These are phyloP conservation scores for Eucalyptus albens DNA, from an alignment of 345 rosid genomes.

Conservation along the genomic window DNA sequence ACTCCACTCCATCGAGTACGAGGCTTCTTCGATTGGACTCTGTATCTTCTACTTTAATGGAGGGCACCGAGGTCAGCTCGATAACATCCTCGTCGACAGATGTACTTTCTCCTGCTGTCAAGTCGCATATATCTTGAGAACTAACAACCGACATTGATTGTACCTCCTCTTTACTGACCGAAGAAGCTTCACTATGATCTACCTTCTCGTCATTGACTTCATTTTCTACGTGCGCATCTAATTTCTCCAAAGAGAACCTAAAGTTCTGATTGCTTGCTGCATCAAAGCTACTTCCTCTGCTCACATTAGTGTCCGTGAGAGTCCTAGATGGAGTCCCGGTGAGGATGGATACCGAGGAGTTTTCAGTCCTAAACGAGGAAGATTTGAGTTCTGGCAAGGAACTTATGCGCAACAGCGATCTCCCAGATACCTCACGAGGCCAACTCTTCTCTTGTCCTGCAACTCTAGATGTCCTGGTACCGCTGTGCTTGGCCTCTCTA, in stretches of 20 bases:
- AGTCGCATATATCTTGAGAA: background rate
- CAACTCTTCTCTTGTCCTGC: conserved; percentile 12
- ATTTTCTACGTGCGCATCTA: background rate
- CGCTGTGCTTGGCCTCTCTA: conserved; percentile 24
- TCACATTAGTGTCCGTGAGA: background rate
- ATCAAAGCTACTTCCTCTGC: background rate
- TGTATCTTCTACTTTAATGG: conserved; percentile 7
- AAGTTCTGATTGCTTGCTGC: background rate
- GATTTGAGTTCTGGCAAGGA: conserved; percentile 56
- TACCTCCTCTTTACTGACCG: background rate
- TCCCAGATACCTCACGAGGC: conserved; percentile 1
- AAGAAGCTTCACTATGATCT: background rate
- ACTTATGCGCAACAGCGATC: conserved; percentile 35
- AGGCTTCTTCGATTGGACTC: background rate
- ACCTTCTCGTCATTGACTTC: conserved; percentile 2
- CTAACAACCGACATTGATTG: background rate
- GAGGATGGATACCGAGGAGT: conserved; percentile 7
- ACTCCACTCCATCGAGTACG: background rate
- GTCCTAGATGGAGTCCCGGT: background rate
- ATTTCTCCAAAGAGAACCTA: background rate
- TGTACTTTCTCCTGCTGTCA: background rate
- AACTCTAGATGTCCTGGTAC: conserved; percentile 4
- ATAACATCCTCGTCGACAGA: background rate
- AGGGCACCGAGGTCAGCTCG: background rate
- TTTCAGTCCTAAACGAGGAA: conserved; percentile 1